These are phyloP conservation scores for Diplosphaera chodatii DNA, from an alignment of 139 green algal genomes.

Conservation along the genomic window DNA sequence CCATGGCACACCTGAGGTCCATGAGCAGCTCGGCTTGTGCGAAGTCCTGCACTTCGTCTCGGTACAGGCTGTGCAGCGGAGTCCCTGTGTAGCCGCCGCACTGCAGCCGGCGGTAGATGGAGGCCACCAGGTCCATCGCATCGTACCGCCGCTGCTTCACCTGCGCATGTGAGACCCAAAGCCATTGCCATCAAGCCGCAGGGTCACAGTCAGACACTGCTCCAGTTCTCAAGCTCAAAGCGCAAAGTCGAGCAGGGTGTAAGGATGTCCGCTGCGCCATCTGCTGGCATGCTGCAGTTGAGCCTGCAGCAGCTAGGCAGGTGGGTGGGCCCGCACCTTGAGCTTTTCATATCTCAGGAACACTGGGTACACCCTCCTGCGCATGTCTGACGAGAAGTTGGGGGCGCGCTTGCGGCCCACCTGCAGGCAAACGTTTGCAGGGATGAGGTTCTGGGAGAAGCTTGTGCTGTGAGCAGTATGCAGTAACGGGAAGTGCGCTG, in stretches of 20 bases:
- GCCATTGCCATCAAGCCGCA: no score
- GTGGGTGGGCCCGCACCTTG: no score
- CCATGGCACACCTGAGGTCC: conserved; percentile 52
- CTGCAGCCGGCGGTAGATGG: conserved; percentile 48
- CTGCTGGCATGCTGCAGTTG: no score
- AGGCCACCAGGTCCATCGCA: conserved; percentile 51
- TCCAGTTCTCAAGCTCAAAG: no score
- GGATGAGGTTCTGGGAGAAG: no score
- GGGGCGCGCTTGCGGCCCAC: conserved; percentile 52
- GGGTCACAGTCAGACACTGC: no score
- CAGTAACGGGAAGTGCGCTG: no score
- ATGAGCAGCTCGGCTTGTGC: conserved; percentile 70
- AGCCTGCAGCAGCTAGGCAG: no score
- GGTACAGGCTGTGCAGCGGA: conserved; percentile 57
- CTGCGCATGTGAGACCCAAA: background rate
- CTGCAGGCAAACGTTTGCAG: no score
- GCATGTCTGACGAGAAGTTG: conserved; percentile 57
- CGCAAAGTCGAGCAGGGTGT: no score
- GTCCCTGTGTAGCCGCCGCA: conserved; percentile 42
- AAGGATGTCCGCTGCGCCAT: no score
- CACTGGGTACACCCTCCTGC: conserved; percentile 54
- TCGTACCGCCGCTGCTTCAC: conserved; percentile 30
- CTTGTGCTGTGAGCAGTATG: no score
- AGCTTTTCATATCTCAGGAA: conserved; percentile 47
- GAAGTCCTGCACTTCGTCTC: conserved; percentile 84